Evolutionary conservation across 2,329 filamentous ascomycete genomes (phyloP).

Genomic region (Teratosphaeria gauchensis): DNA sequence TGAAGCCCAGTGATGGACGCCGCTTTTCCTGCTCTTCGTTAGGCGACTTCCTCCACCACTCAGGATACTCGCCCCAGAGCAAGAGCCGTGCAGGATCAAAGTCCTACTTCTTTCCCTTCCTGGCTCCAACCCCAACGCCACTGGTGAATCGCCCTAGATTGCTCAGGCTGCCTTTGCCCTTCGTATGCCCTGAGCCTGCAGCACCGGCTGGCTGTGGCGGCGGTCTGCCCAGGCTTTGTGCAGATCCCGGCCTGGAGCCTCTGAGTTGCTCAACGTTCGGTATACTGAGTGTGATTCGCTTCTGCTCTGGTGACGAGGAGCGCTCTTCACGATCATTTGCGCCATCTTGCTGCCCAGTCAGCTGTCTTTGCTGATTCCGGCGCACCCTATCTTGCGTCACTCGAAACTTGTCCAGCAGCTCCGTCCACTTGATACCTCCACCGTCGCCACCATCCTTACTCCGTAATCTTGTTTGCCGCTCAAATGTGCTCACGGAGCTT

Average conservation of each 20-base stretch:
- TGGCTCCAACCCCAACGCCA: slow-evolving; percentile 27
- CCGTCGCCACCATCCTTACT: slow-evolving; percentile 49
- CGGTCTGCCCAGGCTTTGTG: slow-evolving; percentile 12
- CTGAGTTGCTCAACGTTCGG: slow-evolving; percentile 2
- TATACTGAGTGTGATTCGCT: slow-evolving; percentile 4
- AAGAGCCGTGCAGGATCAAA: not conserved
- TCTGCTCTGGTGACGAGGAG: slow-evolving; percentile 13
- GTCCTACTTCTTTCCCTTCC: slow-evolving; percentile 21
- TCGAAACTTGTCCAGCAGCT: slow-evolving; percentile 90
- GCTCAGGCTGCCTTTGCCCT: slow-evolving; percentile 32
- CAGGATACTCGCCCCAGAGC: not conserved
- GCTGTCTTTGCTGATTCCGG: slow-evolving; percentile 46
- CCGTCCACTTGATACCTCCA: slow-evolving; percentile 76
- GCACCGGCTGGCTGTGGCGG: slow-evolving; percentile 7
- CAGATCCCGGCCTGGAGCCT: not conserved
- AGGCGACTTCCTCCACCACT: not conserved
- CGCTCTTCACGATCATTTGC: slow-evolving; percentile 6
- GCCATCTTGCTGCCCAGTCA: slow-evolving; percentile 15
- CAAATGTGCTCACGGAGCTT: slow-evolving; percentile 33
- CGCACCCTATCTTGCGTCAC: slow-evolving; percentile 79
- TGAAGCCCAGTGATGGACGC: not conserved
- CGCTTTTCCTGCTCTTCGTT: not conserved
- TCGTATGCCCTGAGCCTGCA: slow-evolving; percentile 13
- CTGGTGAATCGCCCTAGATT: slow-evolving; percentile 37
- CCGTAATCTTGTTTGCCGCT: slow-evolving; percentile 62